phyloP scores from a whole-genome alignment of 192 early-diverging fungal species.

The Phlyctochytrium planicorne region DNA sequence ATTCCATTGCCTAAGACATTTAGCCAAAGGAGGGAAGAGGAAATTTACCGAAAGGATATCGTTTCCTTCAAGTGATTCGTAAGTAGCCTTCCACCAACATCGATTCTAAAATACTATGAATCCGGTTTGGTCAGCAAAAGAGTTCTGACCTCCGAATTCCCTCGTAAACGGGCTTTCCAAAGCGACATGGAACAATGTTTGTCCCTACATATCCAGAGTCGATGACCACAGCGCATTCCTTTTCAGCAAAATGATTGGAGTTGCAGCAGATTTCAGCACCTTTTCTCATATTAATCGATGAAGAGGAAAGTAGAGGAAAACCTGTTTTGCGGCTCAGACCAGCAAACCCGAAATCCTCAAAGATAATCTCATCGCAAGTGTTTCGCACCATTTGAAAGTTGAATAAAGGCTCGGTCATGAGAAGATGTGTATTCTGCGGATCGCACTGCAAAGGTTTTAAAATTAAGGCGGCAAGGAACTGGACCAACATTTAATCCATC shows the following conservation, averaged over 20 bases:
- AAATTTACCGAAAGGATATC: conserved; percentile 76
- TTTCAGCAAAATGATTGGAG: conserved; percentile 15
- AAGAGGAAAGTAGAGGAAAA: conserved; percentile 18
- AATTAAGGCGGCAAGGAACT: background rate
- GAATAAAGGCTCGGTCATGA: conserved; percentile 77
- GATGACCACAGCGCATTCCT: conserved; percentile 71
- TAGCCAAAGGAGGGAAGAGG: conserved; percentile 4
- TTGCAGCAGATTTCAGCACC: background rate
- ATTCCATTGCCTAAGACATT: conserved; percentile 66
- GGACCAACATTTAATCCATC: conserved; percentile 59
- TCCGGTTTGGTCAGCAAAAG: background rate
- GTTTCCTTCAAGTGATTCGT: conserved; percentile 87
- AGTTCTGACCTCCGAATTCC: conserved; percentile 53
- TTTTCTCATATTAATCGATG: conserved; percentile 39
- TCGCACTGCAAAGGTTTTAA: conserved; percentile 55
- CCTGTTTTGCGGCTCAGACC: no score
- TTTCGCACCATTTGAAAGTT: conserved; percentile 73
- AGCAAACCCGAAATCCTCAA: conserved; percentile 84
- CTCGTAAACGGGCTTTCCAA: conserved; percentile 49
- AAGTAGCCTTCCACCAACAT: conserved; percentile 82
- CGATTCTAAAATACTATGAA: conserved; percentile 53
- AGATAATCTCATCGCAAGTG: conserved; percentile 77
- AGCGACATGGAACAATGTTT: conserved; percentile 69
- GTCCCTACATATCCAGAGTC: conserved; percentile 83
- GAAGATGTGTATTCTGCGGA: conserved; percentile 57